Base-by-base conservation (phyloP, 441 rosid genomes). In the Jatropha multifida region DNA sequence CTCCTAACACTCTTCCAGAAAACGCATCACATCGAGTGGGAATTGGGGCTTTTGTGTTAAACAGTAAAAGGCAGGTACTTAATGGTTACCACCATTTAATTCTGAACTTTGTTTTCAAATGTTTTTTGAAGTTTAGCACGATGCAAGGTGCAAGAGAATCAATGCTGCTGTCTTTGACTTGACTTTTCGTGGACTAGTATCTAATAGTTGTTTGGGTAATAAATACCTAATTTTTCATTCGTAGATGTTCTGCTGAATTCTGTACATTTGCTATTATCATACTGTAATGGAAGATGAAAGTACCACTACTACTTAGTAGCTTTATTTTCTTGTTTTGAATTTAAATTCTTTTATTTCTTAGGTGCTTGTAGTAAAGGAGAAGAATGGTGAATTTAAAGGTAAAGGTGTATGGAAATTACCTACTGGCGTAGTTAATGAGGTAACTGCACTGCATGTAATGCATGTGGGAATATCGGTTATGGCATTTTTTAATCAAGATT, bases 361-460 rank as follows among this genome's bases (percentile, higher is more conserved):
- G 98, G 81, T 91, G 64, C 90, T 93, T 6, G 98, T 91, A 48
- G 98, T 91, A 40, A 88, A 88, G 80, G 98, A 93, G 74, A 89
- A 72, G 11, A 71, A 44, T 68, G 98, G 98, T 18, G 74, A 65
- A 38, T 91, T 93, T 81, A 82, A 60, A 83, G 88, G 84, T 48
- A 84, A 72, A 3, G 89, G 83, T 23, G 77, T 85, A 0, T 91
- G 98, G 95, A 93, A 93, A 77, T 77, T 90, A 52, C 97, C 95
- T 2, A 93, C 98, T 0, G 98, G 98, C 12, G 90, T 83, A 42
- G 86, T 86, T 54, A 62, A 89, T 26, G 89, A 88, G 91, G 98
- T 91, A 66, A 79, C 61, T 52, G 32, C 61, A n/a, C 61, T n/a
- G 11, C 10, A 10, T 58, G 7, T 58, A n/a, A 58, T 58, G 61